Conservation (phyloP, 1,139 yeast genomes). For the Lodderomyces orthopsilosis region DNA sequence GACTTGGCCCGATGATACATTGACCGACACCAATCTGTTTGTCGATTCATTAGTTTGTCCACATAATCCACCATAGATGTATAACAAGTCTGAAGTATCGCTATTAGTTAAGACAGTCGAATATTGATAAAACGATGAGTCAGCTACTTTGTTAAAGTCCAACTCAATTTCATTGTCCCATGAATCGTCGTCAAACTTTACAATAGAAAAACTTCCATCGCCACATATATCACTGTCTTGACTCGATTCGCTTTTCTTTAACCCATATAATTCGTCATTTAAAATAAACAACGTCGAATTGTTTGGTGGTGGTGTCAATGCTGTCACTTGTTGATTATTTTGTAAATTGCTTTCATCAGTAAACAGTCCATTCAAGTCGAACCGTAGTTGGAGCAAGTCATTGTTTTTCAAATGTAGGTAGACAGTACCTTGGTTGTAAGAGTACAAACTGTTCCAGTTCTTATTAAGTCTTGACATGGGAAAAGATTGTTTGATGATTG, state of each 20-base stretch:
- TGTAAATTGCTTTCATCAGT: constrained; percentile 13
- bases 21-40: constrained; percentile 35
- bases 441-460: constrained; percentile 37
- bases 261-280: constrained; percentile 31
- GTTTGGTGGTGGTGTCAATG: constrained; percentile 31
- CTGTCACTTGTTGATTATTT: constrained; percentile 21
- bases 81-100: constrained; percentile 22
- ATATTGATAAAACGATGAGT: constrained; percentile 28
- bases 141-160: constrained; percentile 24
- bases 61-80: constrained; percentile 42
- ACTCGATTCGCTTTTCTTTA: constrained; percentile 5
- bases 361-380: constrained; percentile 31
- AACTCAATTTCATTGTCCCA: constrained; percentile 25
- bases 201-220: constrained; percentile 24
- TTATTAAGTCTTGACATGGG: constrained; percentile 4
- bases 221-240: constrained; percentile 26
- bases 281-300: constrained; percentile 33
- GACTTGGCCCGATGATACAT: constrained; percentile 19
- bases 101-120: constrained; percentile 33
- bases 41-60: constrained; percentile 18
- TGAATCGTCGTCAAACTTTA: constrained; percentile 21
- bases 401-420: constrained; percentile 38
- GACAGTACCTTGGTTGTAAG: constrained; percentile 32
- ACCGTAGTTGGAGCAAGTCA: constrained; percentile 34
- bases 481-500: neutral